Evolutionary conservation across 2,329 filamentous ascomycete genomes (phyloP).

Genomic region (Penicillium concentricum): DNA sequence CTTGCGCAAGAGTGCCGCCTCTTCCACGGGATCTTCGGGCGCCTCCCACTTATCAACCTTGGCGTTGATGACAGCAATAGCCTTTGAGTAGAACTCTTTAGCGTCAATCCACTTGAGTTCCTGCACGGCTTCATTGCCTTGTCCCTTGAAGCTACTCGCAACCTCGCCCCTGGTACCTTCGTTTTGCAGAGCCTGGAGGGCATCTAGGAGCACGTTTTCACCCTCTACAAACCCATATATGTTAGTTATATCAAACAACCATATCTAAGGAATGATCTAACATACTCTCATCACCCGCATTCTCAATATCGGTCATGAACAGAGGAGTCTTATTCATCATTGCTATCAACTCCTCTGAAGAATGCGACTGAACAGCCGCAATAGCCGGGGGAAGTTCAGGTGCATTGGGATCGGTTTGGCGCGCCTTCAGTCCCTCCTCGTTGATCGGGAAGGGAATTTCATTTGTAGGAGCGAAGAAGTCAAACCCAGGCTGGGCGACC

Average conservation of each 20-base stretch:
- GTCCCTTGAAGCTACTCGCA: constrained; percentile 79
- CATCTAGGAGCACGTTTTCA: constrained; percentile 81
- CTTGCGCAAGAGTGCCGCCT: constrained; percentile 60
- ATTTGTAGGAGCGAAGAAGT: constrained; percentile 26
- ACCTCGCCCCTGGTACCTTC: constrained; percentile 88
- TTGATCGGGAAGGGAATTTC: constrained; percentile 43
- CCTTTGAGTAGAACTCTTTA: constrained; percentile 87
- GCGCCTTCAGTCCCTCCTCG: constrained; percentile 32
- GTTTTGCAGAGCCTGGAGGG: constrained; percentile 84
- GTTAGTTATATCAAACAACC: constrained; percentile 2
- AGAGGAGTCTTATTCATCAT: constrained; percentile 73
- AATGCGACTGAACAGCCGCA: constrained; percentile 56
- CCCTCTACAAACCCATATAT: constrained; percentile 42
- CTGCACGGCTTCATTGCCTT: constrained; percentile 85
- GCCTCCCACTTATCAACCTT: constrained; percentile 58
- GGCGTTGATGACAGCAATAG: constrained; percentile 67
- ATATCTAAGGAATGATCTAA: neutral
- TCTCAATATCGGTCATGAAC: constrained; percentile 90
- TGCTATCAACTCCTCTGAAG: constrained; percentile 59
- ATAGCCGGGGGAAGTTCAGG: constrained; percentile 58
- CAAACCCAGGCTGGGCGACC: constrained; percentile 18
- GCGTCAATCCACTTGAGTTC: constrained; percentile 75
- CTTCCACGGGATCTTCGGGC: constrained; percentile 55
- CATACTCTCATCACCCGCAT: constrained; percentile 55
- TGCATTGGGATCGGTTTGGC: constrained; percentile 31